A percentile compares a stretch with the other conserved stretches of the same genome.
Conservation (phyloP, 1,284 basidiomycete genomes). For the Agroathelia rolfsii region DNA sequence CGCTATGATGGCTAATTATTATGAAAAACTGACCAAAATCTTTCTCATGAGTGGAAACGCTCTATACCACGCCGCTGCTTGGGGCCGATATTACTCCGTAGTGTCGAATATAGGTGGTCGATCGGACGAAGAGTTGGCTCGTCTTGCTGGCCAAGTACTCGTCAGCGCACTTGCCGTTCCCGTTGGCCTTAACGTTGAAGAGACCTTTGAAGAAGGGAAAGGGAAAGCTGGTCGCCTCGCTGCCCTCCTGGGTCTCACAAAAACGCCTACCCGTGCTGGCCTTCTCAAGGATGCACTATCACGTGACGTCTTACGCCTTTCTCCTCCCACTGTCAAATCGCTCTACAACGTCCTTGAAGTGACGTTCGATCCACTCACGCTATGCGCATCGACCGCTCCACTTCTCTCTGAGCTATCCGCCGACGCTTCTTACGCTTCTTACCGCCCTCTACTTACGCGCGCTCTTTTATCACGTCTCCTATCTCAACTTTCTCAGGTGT, state of each 20-base stretch:
- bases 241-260: slow-evolving; percentile 77
- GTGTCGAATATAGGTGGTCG: slow-evolving; percentile 59
- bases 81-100: slow-evolving; percentile 77
- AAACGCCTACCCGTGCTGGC: slow-evolving; percentile 80
- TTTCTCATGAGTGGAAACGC: slow-evolving; percentile 92
- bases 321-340: slow-evolving; percentile 65
- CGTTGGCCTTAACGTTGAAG: slow-evolving; percentile 62
- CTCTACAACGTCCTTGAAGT: slow-evolving; percentile 91
- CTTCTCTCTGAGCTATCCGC: slow-evolving; percentile 61
- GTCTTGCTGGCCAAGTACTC: slow-evolving; percentile 87
- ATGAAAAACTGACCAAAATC: slow-evolving; percentile 95
- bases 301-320: slow-evolving; percentile 80
- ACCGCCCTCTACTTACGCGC: slow-evolving; percentile 85
- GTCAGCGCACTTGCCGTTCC: slow-evolving; percentile 92
- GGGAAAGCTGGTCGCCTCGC: slow-evolving; percentile 74
- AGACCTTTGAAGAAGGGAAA: slow-evolving; percentile 61
- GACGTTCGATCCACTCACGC: slow-evolving; percentile 89
- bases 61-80: slow-evolving; percentile 95
- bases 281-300: slow-evolving; percentile 81
- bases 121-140: slow-evolving; percentile 70
- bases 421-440: slow-evolving; percentile 58
- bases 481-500: slow-evolving; percentile 89
- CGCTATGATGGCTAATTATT: slow-evolving; percentile 98
- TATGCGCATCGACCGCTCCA: slow-evolving; percentile 79
- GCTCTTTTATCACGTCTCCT: slow-evolving; percentile 93